Percentiles rank a stretch among this genome's conserved stretches.
Conservation (phyloP, 192 early-diverging fungal genomes). For the Backusella luteola region DNA sequence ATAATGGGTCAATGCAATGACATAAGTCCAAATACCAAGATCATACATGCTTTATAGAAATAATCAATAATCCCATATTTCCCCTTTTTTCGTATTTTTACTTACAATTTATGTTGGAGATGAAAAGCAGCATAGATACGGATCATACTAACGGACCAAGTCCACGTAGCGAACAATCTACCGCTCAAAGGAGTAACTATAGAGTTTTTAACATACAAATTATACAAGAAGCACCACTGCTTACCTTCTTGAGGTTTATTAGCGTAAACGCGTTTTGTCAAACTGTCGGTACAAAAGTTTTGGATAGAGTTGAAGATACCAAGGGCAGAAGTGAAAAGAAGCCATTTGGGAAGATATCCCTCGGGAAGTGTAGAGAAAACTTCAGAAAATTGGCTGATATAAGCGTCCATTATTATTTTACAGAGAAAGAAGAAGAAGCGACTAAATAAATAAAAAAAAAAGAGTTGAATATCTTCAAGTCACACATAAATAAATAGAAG, state of each 20-base stretch:
- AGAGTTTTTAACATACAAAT: no score
- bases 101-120: slow-evolving; percentile 67
- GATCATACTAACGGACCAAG: slow-evolving; percentile 74
- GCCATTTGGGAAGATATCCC: slow-evolving; percentile 65
- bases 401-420: slow-evolving; percentile 22
- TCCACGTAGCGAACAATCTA: slow-evolving; percentile 89
- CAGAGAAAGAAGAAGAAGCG: not conserved
- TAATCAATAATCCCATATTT: no score
- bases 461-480: not conserved
- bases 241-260: slow-evolving; percentile 59
- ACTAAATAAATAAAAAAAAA: not conserved
- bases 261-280: slow-evolving; percentile 79
- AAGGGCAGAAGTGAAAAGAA: slow-evolving; percentile 71
- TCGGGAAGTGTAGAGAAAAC: slow-evolving; percentile 41
- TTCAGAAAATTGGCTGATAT: slow-evolving; percentile 13
- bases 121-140: slow-evolving; percentile 87
- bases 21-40: no score
- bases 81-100: not conserved
- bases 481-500: not conserved
- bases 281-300: slow-evolving; percentile 70
- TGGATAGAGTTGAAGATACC: slow-evolving; percentile 87
- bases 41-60: no score
- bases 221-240: not conserved
- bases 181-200: not conserved
- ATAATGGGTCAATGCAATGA: slow-evolving; percentile 54